A percentile compares a stretch with the other conserved stretches of the same genome.
Evolutionary conservation across 805 yeast species (phyloP).

Genomic region (Myxozyma neotropica): DNA sequence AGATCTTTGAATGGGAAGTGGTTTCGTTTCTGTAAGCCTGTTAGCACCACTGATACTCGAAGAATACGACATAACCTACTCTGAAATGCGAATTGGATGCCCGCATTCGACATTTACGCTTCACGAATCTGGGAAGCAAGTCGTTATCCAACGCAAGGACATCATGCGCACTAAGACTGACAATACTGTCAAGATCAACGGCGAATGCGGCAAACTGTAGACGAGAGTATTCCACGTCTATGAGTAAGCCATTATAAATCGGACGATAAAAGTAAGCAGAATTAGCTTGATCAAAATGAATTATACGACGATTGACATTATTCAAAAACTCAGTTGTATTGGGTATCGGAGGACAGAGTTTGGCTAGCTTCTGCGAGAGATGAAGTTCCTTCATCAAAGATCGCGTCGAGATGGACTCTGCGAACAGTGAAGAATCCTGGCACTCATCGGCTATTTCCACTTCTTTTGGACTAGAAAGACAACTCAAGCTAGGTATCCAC

Average conservation of each 20-base stretch:
- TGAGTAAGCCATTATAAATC: background rate
- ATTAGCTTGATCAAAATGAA: constrained; percentile 2
- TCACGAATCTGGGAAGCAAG: background rate
- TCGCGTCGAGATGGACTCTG: background rate
- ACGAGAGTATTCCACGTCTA: background rate
- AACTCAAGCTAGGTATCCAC: constrained; percentile 3
- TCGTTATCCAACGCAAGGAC: background rate
- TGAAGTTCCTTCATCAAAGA: background rate
- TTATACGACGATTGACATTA: background rate
- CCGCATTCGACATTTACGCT: constrained; percentile 5
- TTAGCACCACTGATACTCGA: too few relatives aligned
- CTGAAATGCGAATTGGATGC: background rate
- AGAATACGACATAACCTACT: background rate
- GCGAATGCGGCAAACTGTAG: constrained; percentile 3
- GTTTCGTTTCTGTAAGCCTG: background rate
- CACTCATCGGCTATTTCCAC: background rate
- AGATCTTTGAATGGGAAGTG: background rate
- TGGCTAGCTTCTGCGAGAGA: background rate
- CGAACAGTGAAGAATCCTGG: background rate
- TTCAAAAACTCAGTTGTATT: background rate
- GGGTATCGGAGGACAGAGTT: background rate
- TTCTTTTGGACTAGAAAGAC: background rate
- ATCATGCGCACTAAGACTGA: background rate
- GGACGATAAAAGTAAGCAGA: constrained; percentile 4
- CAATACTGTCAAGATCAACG: constrained; percentile 2